Evolutionary conservation across 768 basidiomycete genomes (phyloP).

Genomic region (Rhodosporidiobolus sp.): DNA sequence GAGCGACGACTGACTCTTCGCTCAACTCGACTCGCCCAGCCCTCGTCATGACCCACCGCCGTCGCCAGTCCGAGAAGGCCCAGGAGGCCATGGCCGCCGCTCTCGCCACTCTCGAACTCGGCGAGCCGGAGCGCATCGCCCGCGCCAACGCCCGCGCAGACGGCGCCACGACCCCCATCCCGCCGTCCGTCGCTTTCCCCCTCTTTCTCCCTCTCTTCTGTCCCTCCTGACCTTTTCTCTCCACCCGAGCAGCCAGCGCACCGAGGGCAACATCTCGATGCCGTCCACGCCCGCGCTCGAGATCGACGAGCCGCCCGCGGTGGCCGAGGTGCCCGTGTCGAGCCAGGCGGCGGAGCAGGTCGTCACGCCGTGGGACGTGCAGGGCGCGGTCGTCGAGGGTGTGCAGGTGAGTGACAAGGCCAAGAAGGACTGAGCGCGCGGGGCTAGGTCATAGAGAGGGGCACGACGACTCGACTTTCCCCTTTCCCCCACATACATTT

Average conservation of each 20-base stretch:
- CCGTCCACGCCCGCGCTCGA: conserved; percentile 24
- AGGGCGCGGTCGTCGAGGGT: conserved; percentile 83
- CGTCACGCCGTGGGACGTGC: conserved; percentile 95
- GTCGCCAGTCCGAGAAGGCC: conserved; percentile 31
- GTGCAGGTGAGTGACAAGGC: conserved; percentile 58
- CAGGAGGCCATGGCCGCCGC: conserved; percentile 40
- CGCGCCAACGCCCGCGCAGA: conserved; percentile 40
- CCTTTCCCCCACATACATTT: neutral
- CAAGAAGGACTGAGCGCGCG: neutral
- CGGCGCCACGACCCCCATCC: conserved; percentile 36
- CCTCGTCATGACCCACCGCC: conserved; percentile 37
- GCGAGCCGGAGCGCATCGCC: conserved; percentile 35
- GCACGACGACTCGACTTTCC: neutral
- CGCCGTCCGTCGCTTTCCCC: conserved; percentile 24
- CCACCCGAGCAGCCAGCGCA: neutral
- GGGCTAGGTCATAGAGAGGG: neutral
- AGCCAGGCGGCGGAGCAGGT: conserved; percentile 33
- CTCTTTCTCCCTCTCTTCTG: neutral
- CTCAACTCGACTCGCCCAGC: conserved; percentile 9
- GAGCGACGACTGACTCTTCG: too few relatives aligned
- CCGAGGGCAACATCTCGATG: conserved; percentile 25
- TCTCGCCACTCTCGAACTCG: conserved; percentile 36
- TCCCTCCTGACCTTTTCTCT: neutral
- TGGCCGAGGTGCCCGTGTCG: conserved; percentile 10
- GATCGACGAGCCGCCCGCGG: conserved; percentile 23